These are phyloP conservation scores for Saitoella complicata DNA, from an alignment of 805 yeast species.

Conservation along the genomic window DNA sequence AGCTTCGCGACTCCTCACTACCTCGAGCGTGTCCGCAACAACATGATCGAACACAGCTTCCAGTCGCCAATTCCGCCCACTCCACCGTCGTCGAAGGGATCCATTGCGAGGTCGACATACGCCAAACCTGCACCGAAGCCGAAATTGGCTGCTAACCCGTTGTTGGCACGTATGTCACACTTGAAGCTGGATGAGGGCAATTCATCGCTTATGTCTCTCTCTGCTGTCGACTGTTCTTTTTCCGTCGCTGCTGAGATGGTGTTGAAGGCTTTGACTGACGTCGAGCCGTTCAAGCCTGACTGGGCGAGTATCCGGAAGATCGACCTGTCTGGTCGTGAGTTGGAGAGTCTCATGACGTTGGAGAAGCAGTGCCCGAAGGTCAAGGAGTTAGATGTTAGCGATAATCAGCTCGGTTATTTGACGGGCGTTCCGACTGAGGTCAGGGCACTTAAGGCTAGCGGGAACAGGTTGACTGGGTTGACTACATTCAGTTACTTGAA, in stretches of 20 bases:
- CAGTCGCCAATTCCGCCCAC: too few species aligned
- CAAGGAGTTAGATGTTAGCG: constrained; percentile 24
- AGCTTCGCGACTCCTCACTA: too few species aligned
- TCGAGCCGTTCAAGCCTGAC: constrained; percentile 20
- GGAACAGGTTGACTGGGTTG: constrained; percentile 26
- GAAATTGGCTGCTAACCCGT: too few species aligned
- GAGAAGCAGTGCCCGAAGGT: constrained; percentile 29
- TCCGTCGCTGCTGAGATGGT: constrained; percentile 27
- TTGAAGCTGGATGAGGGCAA: too few species aligned
- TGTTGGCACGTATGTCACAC: too few species aligned
- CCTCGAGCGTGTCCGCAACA: too few species aligned
- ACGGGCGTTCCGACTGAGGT: constrained; percentile 31
- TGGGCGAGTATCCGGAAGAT: constrained; percentile 28
- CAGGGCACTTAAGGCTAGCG: constrained; percentile 23
- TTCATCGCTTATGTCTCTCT: too few species aligned
- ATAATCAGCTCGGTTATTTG: constrained; percentile 26
- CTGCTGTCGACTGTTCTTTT: constrained; percentile 14
- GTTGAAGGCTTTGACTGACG: constrained; percentile 29
- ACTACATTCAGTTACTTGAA: constrained; percentile 28
- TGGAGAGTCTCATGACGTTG: constrained; percentile 28
- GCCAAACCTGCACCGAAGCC: too few species aligned
- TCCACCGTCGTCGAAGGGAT: too few species aligned
- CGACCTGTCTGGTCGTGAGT: constrained; percentile 20
- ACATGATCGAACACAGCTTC: too few species aligned
- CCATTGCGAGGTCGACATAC: too few species aligned